These are phyloP conservation scores for Penicillium sp. DNA, from an alignment of 2,329 filamentous ascomycete species.

Conservation along the genomic window DNA sequence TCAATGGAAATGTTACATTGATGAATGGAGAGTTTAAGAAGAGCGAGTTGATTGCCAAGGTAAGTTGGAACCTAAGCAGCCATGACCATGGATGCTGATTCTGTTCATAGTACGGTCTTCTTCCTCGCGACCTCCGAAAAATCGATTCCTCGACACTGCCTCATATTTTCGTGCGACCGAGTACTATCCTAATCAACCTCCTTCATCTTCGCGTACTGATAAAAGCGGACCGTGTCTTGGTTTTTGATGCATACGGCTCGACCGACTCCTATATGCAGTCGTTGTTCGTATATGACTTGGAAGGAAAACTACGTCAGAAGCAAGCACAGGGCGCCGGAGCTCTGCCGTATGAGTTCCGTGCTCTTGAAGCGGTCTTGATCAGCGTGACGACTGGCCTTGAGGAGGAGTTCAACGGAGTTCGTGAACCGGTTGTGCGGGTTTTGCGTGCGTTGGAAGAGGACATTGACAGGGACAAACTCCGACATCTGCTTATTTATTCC, in stretches of 20 bases:
- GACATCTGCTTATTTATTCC: slow-evolving; percentile 87
- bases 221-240: slow-evolving; percentile 89
- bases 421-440: slow-evolving; percentile 88
- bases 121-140: slow-evolving; percentile 94
- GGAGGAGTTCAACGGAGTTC: slow-evolving; percentile 90
- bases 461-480: slow-evolving; percentile 91
- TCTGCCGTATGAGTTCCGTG: slow-evolving; percentile 93
- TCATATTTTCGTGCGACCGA: slow-evolving; percentile 91
- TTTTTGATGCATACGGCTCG: slow-evolving; percentile 95
- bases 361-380: slow-evolving; percentile 91
- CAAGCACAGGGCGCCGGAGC: slow-evolving; percentile 56
- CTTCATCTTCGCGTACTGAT: slow-evolving; percentile 96
- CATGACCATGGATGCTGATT: slow-evolving; percentile 4
- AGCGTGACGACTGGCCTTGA: slow-evolving; percentile 91
- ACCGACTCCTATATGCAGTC: slow-evolving; percentile 95
- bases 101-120: slow-evolving; percentile 75
- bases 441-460: slow-evolving; percentile 92
- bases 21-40: slow-evolving; percentile 98
- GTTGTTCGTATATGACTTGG: slow-evolving; percentile 95
- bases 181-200: slow-evolving; percentile 91
- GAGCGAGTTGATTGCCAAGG: slow-evolving; percentile 93
- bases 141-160: slow-evolving; percentile 96
- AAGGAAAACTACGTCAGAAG: slow-evolving; percentile 90
- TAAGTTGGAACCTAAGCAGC: slow-evolving; percentile 43
- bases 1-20: slow-evolving; percentile 86